phyloP scores from a whole-genome alignment of 139 green algal genomes.

The Chlamydomonas asymmetrica region DNA sequence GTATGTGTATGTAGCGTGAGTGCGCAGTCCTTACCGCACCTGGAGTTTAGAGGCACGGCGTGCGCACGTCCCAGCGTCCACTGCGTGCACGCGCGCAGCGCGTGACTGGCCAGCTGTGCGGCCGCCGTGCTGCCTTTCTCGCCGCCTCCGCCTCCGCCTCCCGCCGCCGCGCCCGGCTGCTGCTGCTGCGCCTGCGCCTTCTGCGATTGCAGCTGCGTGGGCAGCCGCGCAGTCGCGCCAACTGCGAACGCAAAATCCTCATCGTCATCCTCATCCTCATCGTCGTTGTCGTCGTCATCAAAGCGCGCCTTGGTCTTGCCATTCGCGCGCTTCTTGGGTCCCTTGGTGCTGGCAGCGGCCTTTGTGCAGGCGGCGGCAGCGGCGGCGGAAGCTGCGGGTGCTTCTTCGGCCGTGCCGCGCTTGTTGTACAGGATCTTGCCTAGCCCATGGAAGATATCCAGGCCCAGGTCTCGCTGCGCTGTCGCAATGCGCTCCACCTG shows the following conservation, averaged over 20 bases:
- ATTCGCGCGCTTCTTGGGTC: background rate
- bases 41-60: background rate
- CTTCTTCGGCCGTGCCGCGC: conserved; percentile 9
- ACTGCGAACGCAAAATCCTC: too few species aligned
- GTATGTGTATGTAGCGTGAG: too few species aligned
- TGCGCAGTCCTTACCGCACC: background rate
- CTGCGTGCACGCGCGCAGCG: background rate
- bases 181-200: background rate
- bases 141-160: background rate
- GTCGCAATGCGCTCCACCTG: conserved; percentile 12
- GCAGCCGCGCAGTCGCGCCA: background rate
- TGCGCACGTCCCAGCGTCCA: background rate
- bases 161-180: background rate
- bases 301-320: background rate
- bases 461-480: conserved; percentile 48
- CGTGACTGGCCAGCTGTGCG: conserved; percentile 7
- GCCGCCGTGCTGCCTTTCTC: conserved; percentile 18
- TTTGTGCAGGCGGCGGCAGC: too few species aligned
- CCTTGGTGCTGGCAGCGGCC: too few species aligned
- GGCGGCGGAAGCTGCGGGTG: too few species aligned
- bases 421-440: conserved; percentile 89
- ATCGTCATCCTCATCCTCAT: background rate
- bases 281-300: background rate
- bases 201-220: background rate
- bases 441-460: conserved; percentile 76